Evolutionary conservation across 2,329 filamentous ascomycete species (phyloP), one percentile per base, ranked within the genome.

Genomic region (Apiospora arundinis): DNA sequence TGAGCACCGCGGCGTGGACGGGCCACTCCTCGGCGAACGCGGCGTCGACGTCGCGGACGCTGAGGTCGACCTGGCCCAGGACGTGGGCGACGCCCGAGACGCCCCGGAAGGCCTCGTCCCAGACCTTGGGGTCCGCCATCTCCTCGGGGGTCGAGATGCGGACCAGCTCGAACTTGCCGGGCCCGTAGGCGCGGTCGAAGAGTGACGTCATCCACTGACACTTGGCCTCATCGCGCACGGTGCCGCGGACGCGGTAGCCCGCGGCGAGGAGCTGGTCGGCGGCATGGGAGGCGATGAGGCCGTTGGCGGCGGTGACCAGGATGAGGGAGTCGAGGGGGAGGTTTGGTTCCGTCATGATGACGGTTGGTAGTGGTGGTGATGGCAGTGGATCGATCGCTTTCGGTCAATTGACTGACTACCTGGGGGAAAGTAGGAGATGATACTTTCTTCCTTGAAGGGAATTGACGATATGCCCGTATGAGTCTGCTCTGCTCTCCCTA

Each of bases 41-140:
- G 4, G 69, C 69, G 7, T 81, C 78, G 25, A 79, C 70, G 60
- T 77, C 79, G 2, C 73, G 72, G 6, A 75, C 32, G 21, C 25
- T 66, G 5, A 79, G 5, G 8, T 74, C 73, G 0, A 73, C 71
- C 23, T 72, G 70, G 1, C 77, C 78, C 0, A 79, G 76, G 2
- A 80, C 77, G 60, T 77, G 76, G 1, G 76, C 78, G 21, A 82
- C 70, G 3, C 75, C 78, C 0, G 77, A 66, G 6, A 70, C 68
- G 23, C 68, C 68, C 16, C 49, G 42, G 21, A 65, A 18, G 28
- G 23, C 52, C 5, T 4, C 67, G 44, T 70, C 68, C 68, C 68
- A 70, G 40, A 65, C 23, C 1, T 9, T 7, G 2, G 68, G 68
- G 32, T 25, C 25, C 65, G 42, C 12, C 32, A 63, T 63, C 8